Conservation (phyloP, 805 yeast species). For the Naumovozyma castellii region DNA sequence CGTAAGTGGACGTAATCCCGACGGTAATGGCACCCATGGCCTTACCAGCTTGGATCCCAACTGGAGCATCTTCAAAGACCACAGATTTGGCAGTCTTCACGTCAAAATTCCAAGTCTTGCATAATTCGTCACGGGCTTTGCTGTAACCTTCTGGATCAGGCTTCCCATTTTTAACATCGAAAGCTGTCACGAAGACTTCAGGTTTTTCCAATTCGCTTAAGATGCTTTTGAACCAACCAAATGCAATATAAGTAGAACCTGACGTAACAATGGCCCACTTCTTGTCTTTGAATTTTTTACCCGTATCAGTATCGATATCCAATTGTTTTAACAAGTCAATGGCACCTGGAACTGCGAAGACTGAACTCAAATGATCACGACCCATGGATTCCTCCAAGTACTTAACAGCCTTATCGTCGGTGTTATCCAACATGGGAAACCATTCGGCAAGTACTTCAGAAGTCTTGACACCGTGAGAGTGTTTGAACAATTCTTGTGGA, state of each 20-base stretch:
- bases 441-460: slow-evolving; percentile 54
- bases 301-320: slow-evolving; percentile 25
- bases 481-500: slow-evolving; percentile 51
- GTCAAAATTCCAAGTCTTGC: slow-evolving; percentile 21
- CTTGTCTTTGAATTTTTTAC: slow-evolving; percentile 21
- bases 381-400: slow-evolving; percentile 55
- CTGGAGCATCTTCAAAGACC: slow-evolving; percentile 77
- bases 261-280: slow-evolving; percentile 78
- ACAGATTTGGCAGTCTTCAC: slow-evolving; percentile 32
- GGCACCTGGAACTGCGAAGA: slow-evolving; percentile 62
- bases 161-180: slow-evolving; percentile 60
- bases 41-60: slow-evolving; percentile 68
- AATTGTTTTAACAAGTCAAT: slow-evolving; percentile 43
- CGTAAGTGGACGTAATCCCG: slow-evolving; percentile 67
- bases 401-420: slow-evolving; percentile 39
- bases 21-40: slow-evolving; percentile 65
- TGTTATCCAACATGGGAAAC: slow-evolving; percentile 57
- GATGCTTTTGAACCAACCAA: slow-evolving; percentile 49
- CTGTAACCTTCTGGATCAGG: slow-evolving; percentile 74
- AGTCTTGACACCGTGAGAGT: slow-evolving; percentile 68
- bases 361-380: slow-evolving; percentile 52
- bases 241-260: slow-evolving; percentile 61
- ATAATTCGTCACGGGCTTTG: slow-evolving; percentile 44
- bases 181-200: slow-evolving; percentile 65
- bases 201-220: slow-evolving; percentile 52